Conservation (phyloP, 805 yeast genomes). For the Saccharomyces paradoxus region DNA sequence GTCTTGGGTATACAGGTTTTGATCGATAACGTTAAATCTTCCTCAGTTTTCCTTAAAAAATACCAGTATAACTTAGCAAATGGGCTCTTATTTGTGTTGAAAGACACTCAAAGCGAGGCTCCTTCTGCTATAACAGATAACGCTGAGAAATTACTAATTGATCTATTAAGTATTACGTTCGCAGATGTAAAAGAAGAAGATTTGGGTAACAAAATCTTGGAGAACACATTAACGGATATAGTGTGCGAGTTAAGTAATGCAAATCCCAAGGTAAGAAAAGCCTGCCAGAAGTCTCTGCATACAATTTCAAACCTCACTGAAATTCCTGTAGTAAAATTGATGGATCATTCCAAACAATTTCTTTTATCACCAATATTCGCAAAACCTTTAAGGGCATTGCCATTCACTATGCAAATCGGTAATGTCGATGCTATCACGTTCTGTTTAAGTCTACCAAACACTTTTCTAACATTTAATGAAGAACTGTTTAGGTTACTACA, state of each 20-base stretch:
- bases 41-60: conserved; percentile 63
- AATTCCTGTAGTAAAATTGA: conserved; percentile 63
- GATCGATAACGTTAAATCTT: conserved; percentile 58
- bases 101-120: conserved; percentile 84
- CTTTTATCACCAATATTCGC: conserved; percentile 91
- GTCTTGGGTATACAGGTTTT: conserved; percentile 72
- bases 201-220: conserved; percentile 58
- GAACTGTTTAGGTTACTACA: conserved; percentile 76
- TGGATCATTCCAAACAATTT: conserved; percentile 75
- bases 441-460: conserved; percentile 70
- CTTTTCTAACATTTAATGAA: conserved; percentile 80
- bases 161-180: conserved; percentile 60
- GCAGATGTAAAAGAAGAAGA: conserved; percentile 51
- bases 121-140: conserved; percentile 68
- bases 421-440: conserved; percentile 95
- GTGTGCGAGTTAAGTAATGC: conserved; percentile 92
- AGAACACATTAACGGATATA: conserved; percentile 75
- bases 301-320: conserved; percentile 62
- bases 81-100: conserved; percentile 78
- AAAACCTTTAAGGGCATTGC: conserved; percentile 90
- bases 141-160: conserved; percentile 61
- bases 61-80: conserved; percentile 80
- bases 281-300: conserved; percentile 64
- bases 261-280: conserved; percentile 69
- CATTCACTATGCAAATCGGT: conserved; percentile 98